Conservation (phyloP, 352 stramenopile genomes). For the Phytophthora pseudosyringae region DNA sequence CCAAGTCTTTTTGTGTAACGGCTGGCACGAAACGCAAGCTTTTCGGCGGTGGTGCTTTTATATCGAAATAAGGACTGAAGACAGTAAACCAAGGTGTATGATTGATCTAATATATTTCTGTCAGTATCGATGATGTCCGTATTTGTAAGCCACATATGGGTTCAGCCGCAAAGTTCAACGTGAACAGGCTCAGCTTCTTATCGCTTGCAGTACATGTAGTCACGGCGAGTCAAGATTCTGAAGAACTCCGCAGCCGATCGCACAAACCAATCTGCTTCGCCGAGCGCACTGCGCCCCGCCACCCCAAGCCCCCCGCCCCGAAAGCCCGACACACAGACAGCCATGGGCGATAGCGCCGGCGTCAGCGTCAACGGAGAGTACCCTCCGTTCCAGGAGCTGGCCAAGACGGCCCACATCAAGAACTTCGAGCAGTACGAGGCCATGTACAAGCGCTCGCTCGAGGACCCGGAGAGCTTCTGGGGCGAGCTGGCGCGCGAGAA, state of each 20-base stretch:
- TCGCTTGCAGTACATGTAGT: constrained; percentile 6
- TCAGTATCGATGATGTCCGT: background rate
- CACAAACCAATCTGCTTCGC: too few species aligned
- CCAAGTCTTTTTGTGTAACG: background rate
- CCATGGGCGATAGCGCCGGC: constrained; percentile 36
- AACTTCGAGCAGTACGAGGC: constrained; percentile 76
- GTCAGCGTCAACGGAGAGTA: constrained; percentile 38
- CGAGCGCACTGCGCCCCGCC: constrained; percentile 5
- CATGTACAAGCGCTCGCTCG: constrained; percentile 87
- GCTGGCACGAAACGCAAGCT: constrained; percentile 35
- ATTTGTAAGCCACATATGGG: constrained; percentile 2
- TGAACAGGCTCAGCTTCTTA: constrained; percentile 12
- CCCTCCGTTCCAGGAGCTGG: constrained; percentile 43
- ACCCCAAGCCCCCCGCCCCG: background rate
- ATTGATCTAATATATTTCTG: too few species aligned
- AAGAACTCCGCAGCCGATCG: constrained; percentile 31
- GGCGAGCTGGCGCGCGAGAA: constrained; percentile 85
- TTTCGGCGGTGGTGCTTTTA: constrained; percentile 7
- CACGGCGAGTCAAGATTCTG: constrained; percentile 22
- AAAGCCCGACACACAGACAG: background rate
- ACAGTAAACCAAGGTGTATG: background rate
- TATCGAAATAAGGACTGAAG: background rate
- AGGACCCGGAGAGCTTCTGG: constrained; percentile 93
- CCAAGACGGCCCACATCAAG: constrained; percentile 63
- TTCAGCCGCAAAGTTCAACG: constrained; percentile 20